Evolutionary conservation across 306 rosid species (phyloP).

Genomic region (Comarum palustre): DNA sequence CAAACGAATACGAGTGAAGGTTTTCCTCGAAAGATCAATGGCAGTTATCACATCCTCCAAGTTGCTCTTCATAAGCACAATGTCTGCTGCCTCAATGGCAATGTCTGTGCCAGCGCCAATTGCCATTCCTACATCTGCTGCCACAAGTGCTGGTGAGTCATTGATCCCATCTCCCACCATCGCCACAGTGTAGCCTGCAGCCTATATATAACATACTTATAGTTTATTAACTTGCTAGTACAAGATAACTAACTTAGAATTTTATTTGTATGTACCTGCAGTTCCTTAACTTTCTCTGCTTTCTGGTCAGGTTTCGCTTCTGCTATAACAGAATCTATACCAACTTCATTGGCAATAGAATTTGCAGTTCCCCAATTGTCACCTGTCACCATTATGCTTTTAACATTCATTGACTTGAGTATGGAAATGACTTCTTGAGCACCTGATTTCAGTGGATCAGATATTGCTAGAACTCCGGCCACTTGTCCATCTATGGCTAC

Average conservation of each 20-base stretch:
- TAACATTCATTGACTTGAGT: slow-evolving; percentile 58
- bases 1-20: slow-evolving; percentile 48
- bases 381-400: slow-evolving; percentile 69
- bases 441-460: slow-evolving; percentile 64
- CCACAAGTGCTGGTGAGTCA: slow-evolving; percentile 77
- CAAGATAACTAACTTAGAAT: not conserved
- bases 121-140: slow-evolving; percentile 70
- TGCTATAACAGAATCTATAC: slow-evolving; percentile 51
- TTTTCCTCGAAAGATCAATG: slow-evolving; percentile 64
- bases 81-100: slow-evolving; percentile 77
- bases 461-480: slow-evolving; percentile 53
- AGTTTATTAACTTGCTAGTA: not conserved
- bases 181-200: slow-evolving; percentile 47
- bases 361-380: slow-evolving; percentile 78
- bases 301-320: slow-evolving; percentile 64
- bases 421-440: slow-evolving; percentile 52
- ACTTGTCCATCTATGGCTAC: slow-evolving; percentile 50
- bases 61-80: slow-evolving; percentile 68
- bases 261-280: slow-evolving; percentile 44
- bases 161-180: slow-evolving; percentile 82
- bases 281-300: slow-evolving; percentile 53
- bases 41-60: slow-evolving; percentile 67
- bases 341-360: slow-evolving; percentile 63
- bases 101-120: slow-evolving; percentile 79
- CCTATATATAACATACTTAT: slow-evolving; percentile 24